Evolutionary conservation across 2,329 filamentous ascomycete species (phyloP), one percentile per base, ranked within the genome.

Genomic region (Capronia americana): DNA sequence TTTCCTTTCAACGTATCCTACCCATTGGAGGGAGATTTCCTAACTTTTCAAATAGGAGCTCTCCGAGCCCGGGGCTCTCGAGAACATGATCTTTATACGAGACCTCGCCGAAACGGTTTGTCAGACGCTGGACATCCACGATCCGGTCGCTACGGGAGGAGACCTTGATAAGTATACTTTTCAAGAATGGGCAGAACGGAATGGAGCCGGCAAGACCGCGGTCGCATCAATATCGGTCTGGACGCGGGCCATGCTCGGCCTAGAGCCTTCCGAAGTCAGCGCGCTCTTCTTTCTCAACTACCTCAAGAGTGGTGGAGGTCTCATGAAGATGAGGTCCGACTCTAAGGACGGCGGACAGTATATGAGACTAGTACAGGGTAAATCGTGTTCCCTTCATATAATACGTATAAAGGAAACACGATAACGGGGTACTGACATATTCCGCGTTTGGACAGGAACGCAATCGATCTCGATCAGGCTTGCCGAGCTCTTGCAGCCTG

Each of bases 271-370:
- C 1, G 83, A 87, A 7, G 71, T 86, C 6, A 82, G 79, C 4
- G 84, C 85, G 0, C 72, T 84, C 0, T 87, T 76, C 70, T 86
- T 87, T 69, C 76, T 88, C 14, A 78, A 85, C 70, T 86, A 87
- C 75, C 83, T 82, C 77, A 82, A 81, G 67, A 80, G 78, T 7
- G 83, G 83, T 3, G 81, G 81, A 3, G 85, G 86, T 0, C 75
- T 87, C 1, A 61, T 84, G 64, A 76, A 80, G 50, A 84, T 87
- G 79, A 77, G 83, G 0, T 85, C 83, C 0, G 85, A 87, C 69
- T 70, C 75, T 17, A 82, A 83, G 63, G 70, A 79, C 38, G 86
- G 85, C 8, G 86, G 81, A 0, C 84, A 87, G 69, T 79, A 85
- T 68, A 75, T 87, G 6, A 78, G 84, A 0, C 75, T 84, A 24